Conservation (phyloP, 139 green algal species). For the Haematococcus sp. region DNA sequence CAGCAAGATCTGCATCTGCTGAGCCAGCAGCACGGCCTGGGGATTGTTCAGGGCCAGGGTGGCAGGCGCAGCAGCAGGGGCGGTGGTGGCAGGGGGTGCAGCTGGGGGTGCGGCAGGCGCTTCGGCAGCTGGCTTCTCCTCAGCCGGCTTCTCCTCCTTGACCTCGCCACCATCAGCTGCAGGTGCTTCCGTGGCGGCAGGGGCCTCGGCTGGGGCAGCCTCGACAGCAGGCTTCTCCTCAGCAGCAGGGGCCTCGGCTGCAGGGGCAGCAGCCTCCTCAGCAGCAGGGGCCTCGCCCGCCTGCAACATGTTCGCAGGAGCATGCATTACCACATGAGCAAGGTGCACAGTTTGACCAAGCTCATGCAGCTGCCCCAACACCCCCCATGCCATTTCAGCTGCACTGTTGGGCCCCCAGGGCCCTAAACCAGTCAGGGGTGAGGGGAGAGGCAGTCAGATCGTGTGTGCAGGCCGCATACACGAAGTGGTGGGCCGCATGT, state of each 20-base stretch:
- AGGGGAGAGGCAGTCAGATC: too few species aligned
- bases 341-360: too few species aligned
- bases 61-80: not conserved
- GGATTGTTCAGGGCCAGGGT: not conserved
- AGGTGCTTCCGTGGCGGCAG: not conserved
- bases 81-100: not conserved
- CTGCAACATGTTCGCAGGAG: too few species aligned
- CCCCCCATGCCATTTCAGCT: too few species aligned
- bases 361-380: too few species aligned
- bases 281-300: not conserved
- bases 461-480: too few species aligned
- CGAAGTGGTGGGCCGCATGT: too few species aligned
- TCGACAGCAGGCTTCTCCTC: not conserved
- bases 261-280: not conserved
- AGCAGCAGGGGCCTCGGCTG: not conserved
- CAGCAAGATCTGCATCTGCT: constrained; percentile 4
- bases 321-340: too few species aligned
- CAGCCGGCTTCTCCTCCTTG: too few species aligned
- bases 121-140: not conserved
- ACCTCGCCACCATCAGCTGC: too few species aligned
- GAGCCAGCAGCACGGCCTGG: not conserved
- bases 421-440: too few species aligned
- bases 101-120: not conserved
- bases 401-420: too few species aligned
- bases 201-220: not conserved